These are phyloP conservation scores for Geoglossum glabrum DNA, from an alignment of 495 filamentous ascomycete genomes.

Conservation along the genomic window DNA sequence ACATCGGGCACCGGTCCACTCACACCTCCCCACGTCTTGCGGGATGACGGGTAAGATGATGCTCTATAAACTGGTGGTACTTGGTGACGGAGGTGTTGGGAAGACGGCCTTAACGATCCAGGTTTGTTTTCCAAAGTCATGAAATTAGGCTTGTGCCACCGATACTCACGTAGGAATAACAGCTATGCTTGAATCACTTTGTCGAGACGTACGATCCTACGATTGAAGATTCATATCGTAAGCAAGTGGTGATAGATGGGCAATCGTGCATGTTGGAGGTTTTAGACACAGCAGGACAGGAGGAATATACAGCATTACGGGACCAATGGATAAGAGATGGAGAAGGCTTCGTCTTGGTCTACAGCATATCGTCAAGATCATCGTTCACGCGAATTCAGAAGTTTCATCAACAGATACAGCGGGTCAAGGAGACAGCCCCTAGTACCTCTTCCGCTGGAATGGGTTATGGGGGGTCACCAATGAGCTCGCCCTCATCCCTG, in stretches of 20 bases:
- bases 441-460: conserved; percentile 35
- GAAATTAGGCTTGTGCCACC: not conserved
- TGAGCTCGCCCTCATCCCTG: conserved; percentile 14
- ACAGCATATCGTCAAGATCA: conserved; percentile 90
- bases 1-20: not conserved
- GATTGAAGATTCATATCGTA: conserved; percentile 93
- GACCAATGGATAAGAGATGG: conserved; percentile 98
- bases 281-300: conserved; percentile 94
- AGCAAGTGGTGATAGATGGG: conserved; percentile 93
- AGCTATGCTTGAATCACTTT: conserved; percentile 64
- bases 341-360: conserved; percentile 92
- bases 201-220: conserved; percentile 89
- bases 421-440: conserved; percentile 83
- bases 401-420: conserved; percentile 91
- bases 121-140: conserved; percentile 29
- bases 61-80: conserved; percentile 94
- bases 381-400: conserved; percentile 87
- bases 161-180: conserved; percentile 6
- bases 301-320: conserved; percentile 91
- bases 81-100: conserved; percentile 81
- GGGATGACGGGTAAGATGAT: conserved; percentile 72
- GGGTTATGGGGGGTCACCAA: conserved; percentile 43
- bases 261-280: conserved; percentile 98
- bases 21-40: not conserved
- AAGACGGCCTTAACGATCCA: conserved; percentile 98